Conservation (phyloP, 1,284 basidiomycete genomes). For the Puccinia brachypodii region DNA sequence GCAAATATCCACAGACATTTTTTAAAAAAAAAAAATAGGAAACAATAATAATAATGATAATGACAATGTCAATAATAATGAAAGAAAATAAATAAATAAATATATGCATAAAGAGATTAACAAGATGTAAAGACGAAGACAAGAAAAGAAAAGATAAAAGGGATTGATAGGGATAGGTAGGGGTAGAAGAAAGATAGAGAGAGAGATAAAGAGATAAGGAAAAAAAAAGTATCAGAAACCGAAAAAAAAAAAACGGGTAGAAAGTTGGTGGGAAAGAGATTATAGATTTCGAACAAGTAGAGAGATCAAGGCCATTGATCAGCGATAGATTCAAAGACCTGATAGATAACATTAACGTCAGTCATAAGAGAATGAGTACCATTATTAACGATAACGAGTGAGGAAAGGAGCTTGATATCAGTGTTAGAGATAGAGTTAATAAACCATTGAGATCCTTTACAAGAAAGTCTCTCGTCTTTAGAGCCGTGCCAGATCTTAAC, state of each 20-base stretch:
- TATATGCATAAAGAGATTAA: not conserved
- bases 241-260: not conserved
- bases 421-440: constrained; percentile 59
- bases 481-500: constrained; percentile 91
- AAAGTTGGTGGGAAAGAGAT: not conserved
- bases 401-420: constrained; percentile 74
- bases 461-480: constrained; percentile 85
- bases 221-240: not conserved
- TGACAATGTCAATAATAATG: too few species aligned
- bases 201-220: not conserved
- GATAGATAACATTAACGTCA: constrained; percentile 75
- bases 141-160: not conserved
- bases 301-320: constrained; percentile 53
- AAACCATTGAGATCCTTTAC: constrained; percentile 76
- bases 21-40: too few species aligned
- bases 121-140: not conserved
- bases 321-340: constrained; percentile 70
- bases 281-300: not conserved
- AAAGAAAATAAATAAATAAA: not conserved
- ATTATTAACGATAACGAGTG: constrained; percentile 76
- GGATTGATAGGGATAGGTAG: not conserved
- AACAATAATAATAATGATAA: too few species aligned
- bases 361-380: constrained; percentile 62
- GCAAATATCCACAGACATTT: too few species aligned
- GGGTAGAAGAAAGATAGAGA: not conserved